Base-by-base conservation (phyloP, 106 monocot genomes). In the Allium sativum region DNA sequence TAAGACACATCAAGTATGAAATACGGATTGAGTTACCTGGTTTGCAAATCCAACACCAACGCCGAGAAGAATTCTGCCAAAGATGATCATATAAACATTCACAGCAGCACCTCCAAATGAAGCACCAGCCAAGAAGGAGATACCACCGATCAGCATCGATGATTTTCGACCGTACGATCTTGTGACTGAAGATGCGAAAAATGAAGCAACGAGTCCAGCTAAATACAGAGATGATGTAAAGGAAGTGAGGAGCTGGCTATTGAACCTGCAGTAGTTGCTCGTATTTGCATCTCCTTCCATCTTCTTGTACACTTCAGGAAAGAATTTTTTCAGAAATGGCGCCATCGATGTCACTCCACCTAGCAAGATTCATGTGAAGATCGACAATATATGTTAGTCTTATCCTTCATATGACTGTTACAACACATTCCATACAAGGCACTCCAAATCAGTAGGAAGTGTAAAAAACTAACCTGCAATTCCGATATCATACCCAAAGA, bases 21-120 rank as follows among this genome's bases (percentile, higher is more conserved):
- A 31, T 31, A 31, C 5, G 31, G 5, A 31, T 31, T 31, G 31
- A 31, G 31, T 31, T 58, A 84, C 85, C 75, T 85, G 85, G 64
- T 81, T 81, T 0, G 81, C 77, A 22, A 84, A 84, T 10, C 84
- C 84, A 4, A 84, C 74, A 18, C 80, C 84, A 16, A 80, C 21
- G 1, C 84, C 84, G 18, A 80, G 80, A 18, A 84, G 51, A 14
- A 77, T 47, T 45, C 84, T 18, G 20, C 80, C 77, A 44, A 84
- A 14, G 59, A 84, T 84, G 41, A 84, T 46, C 84, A 84, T 84
- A 21, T 43, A 65, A 1, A 80, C 45, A 47, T 80, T 61, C 6
- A 54, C 55, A 11, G 77, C 77, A 18, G 71, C 73, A 0, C 73
- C 77, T 54, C 76, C 76, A 12, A 80, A 62, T 12, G 58, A 40